Evolutionary conservation across 129 eudicot genomes (phyloP), one percentile per base, ranked within the genome.

Genomic region (Solidago caesia): DNA sequence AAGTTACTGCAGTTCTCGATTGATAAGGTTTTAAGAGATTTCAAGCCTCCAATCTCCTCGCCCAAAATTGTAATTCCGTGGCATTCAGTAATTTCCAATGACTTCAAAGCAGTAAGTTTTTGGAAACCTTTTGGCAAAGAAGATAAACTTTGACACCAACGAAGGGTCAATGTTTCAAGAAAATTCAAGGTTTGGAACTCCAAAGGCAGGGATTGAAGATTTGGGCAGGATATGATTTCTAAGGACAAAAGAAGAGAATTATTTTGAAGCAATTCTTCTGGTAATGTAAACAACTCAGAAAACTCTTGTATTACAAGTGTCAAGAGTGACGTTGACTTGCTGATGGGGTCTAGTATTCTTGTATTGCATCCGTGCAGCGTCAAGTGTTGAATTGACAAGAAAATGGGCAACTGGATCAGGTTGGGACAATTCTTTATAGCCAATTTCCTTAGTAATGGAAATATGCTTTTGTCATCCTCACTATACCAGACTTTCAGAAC

Each of bases 161-260:
- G 67, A 41, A 80, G 57, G 79, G 70, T 74, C 53, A 80, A 56
- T 44, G 70, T 65, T 55, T 58, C 21, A 16, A 80, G 74, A 59
- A 49, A 65, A 65, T 55, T 39, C 21, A 80, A 70, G 16, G n/a
- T 21, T 47, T 68, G 64, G 10, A 80, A 59, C 65, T 80, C 76
- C 43, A 49, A 6, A 53, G 77, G 71, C 27, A 81, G 64, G 42
- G 61, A 75, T 13, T 52, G 62, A 75, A 81, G 80, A 59, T 75
- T 81, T 26, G 77, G 84, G 68, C 80, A 81, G 51, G 77, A 81
- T 62, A 57, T 69, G 60, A 81, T 62, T 45, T 61, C 55, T n/a
- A 70, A 21, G 46, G 60, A 41, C 52, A 14, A 2, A 59, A 80
- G 80, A 51, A 41, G 21, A 26, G 26, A n/a, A 41, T 68, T 75